Base-by-base conservation (phyloP, 352 stramenopile species). In the Phytophthora fragariaefolia region DNA sequence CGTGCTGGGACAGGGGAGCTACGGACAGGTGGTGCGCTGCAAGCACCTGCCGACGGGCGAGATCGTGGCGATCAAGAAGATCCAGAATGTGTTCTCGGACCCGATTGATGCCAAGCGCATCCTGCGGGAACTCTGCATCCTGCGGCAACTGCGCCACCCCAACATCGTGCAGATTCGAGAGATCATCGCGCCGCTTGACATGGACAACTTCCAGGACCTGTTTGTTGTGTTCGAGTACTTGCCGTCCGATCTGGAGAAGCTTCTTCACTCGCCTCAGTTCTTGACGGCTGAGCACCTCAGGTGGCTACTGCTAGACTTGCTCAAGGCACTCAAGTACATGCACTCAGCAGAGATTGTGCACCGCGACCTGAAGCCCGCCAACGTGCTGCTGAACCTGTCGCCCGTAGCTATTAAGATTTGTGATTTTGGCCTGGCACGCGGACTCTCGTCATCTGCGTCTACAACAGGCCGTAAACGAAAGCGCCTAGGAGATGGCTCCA, bases 291-390 rank as follows among this genome's bases (percentile, higher is more conserved):
- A 96, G 40, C 87, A 96, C 59, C 59, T 96, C 57, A 82, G 87
- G 4, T 96, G 87, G 87, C 62, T 96, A n/a, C 69, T 96, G 8
- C 58, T 96, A 30, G 87, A 96, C 71, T 58, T 96, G 36, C 74
- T 96, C 40, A 96, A 96, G 69, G 87, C 87, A 30, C 76, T 96
- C 50, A 96, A 96, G 83, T 96, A 96, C 71, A 94, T 96, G 87
- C 87, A 96, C 73, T 94, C 85, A 20, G 86, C 88, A 5, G 82
- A 93, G 69, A 95, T 97, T 61, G 89, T 97, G 27, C 90, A 97
- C 51, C 87, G 90, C 45, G 90, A 97, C 61, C 65, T 97, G 6
- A 97, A 97, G 56, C 90, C 89, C 1, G 85, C 87, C 26, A 97
- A 97, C 69, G 85, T 97, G 48, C 65, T 97, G 53, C 69, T 97